phyloP scores from a whole-genome alignment of 148 eudicot species.

The Chenopodium album region DNA sequence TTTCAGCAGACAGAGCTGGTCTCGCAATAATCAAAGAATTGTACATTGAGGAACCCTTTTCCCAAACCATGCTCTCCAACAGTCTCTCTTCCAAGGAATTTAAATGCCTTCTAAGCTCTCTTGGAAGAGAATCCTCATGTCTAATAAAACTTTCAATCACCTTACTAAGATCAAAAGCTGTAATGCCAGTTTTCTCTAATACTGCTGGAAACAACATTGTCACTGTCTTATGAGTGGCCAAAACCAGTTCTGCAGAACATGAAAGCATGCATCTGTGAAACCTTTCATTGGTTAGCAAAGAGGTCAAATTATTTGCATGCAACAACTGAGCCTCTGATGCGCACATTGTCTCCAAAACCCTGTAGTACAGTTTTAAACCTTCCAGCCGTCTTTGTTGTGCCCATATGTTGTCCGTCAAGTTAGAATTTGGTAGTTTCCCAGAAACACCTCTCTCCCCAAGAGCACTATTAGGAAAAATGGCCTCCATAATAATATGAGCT shows the following conservation, averaged over 20 bases:
- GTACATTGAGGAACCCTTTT: constrained; percentile 98
- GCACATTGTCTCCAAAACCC: constrained; percentile 92
- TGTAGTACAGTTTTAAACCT: constrained; percentile 77
- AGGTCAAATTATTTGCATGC: constrained; percentile 76
- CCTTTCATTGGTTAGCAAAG: constrained; percentile 87
- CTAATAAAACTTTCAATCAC: constrained; percentile 96
- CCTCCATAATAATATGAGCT: constrained; percentile 84
- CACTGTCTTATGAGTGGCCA: constrained; percentile 93
- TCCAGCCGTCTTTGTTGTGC: constrained; percentile 86
- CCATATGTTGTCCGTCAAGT: constrained; percentile 90
- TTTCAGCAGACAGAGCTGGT: constrained; percentile 70
- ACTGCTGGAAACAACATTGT: constrained; percentile 98
- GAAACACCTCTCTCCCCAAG: constrained; percentile 59
- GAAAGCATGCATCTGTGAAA: constrained; percentile 99
- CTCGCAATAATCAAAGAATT: constrained; percentile 86
- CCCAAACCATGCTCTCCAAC: constrained; percentile 99
- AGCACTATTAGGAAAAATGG: constrained; percentile 86
- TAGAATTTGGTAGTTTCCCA: constrained; percentile 60
- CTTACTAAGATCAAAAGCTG: constrained; percentile 98
- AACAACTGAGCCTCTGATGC: constrained; percentile 71
- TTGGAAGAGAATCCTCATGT: constrained; percentile 90
- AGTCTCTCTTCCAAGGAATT: constrained; percentile 94
- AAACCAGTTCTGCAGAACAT: constrained; percentile 96
- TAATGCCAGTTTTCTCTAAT: constrained; percentile 91
- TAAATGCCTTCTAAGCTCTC: constrained; percentile 88